These are phyloP conservation scores for Nannizzia gypsea DNA, from an alignment of 2,329 filamentous ascomycete genomes.

Conservation along the genomic window DNA sequence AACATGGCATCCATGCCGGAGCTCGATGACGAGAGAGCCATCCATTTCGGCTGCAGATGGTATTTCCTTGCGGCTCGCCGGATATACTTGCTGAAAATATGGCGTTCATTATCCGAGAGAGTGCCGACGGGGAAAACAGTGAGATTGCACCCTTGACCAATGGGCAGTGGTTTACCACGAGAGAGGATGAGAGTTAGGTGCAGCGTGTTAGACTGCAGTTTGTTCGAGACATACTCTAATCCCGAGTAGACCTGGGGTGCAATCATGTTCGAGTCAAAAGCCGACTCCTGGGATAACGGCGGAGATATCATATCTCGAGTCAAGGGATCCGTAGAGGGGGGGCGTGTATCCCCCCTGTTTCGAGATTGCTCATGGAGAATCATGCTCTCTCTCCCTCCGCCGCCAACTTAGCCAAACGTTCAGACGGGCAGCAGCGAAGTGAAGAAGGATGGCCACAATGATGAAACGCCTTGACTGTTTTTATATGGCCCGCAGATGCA, in stretches of 20 bases:
- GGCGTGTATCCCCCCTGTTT: neutral
- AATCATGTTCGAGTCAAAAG: conserved; percentile 25
- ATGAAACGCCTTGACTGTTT: neutral
- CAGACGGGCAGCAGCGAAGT: neutral
- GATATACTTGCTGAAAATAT: conserved; percentile 24
- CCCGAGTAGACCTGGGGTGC: conserved; percentile 28
- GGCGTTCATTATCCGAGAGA: conserved; percentile 23
- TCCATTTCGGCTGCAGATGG: conserved; percentile 29
- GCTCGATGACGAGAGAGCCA: conserved; percentile 19
- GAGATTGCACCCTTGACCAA: conserved; percentile 28
- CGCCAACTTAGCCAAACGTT: neutral
- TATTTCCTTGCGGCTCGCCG: conserved; percentile 29
- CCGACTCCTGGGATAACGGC: conserved; percentile 30
- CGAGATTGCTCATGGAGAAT: neutral
- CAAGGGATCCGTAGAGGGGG: conserved; percentile 13
- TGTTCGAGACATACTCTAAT: conserved; percentile 32
- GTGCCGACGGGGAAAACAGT: conserved; percentile 28
- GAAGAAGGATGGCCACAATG: neutral
- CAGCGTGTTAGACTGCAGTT: conserved; percentile 28
- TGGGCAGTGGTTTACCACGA: conserved; percentile 29
- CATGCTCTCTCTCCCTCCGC: neutral
- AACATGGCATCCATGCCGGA: neutral
- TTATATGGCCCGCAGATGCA: neutral
- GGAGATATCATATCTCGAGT: conserved; percentile 33
- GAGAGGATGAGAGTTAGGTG: conserved; percentile 33